Evolutionary conservation across 176 grass and related monocot species (phyloP).

Genomic region (Pharus latifolius): DNA sequence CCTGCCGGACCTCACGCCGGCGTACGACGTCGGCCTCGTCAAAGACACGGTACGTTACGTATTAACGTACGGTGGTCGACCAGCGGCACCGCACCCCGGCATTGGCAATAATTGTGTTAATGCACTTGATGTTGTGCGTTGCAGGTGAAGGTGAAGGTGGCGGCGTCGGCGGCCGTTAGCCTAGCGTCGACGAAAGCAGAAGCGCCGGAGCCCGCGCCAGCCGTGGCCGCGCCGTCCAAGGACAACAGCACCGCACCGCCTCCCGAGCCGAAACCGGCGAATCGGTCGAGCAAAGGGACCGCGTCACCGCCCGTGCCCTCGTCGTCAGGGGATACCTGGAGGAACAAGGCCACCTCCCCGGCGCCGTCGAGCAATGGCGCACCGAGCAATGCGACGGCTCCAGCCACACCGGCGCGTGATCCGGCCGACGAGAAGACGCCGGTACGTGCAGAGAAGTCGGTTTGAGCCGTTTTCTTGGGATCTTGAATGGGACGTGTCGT

Average conservation of each 20-base stretch:
- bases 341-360: neutral
- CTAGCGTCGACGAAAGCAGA: neutral
- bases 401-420: neutral
- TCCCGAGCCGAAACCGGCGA: neutral
- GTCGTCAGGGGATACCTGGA: neutral
- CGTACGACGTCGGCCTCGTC: conserved; percentile 74
- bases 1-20: conserved; percentile 47
- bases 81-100: neutral
- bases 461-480: neutral
- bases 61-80: neutral
- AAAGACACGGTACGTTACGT: conserved; percentile 31
- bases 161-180: neutral
- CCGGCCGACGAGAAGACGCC: neutral
- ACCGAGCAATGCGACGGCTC: too few species aligned
- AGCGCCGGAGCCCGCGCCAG: neutral
- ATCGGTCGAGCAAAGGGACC: neutral
- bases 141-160: neutral
- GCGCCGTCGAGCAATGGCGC: neutral
- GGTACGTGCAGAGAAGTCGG: neutral
- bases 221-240: neutral
- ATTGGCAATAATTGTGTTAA: neutral
- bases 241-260: neutral
- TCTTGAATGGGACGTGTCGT: neutral
- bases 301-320: neutral
- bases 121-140: neutral